phyloP scores from a whole-genome alignment of 2,329 filamentous ascomycete genomes.

The Paraconiothyrium sp. region DNA sequence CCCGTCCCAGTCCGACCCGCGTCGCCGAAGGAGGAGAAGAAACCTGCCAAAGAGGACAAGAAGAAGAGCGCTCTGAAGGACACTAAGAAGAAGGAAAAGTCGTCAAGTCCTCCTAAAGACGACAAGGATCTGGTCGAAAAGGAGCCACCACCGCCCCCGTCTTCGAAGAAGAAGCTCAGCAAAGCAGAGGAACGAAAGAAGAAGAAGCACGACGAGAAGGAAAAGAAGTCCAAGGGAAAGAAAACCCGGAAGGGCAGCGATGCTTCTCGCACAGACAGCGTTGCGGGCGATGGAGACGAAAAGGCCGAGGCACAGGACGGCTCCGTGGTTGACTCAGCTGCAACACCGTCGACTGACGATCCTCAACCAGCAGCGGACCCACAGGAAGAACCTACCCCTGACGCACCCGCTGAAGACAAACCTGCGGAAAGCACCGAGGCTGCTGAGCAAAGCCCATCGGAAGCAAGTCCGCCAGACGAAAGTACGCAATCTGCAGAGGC shows the following conservation, averaged over 20 bases:
- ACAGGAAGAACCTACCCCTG: not conserved
- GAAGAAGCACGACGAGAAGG: slow-evolving; percentile 36
- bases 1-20: slow-evolving; percentile 31
- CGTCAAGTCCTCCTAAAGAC: slow-evolving; percentile 11
- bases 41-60: slow-evolving; percentile 26
- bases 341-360: slow-evolving; percentile 13
- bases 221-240: slow-evolving; percentile 33
- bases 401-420: slow-evolving; percentile 1
- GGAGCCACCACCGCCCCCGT: slow-evolving; percentile 14
- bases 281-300: slow-evolving; percentile 26
- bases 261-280: slow-evolving; percentile 19
- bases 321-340: slow-evolving; percentile 22
- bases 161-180: slow-evolving; percentile 34
- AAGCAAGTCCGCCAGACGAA: slow-evolving; percentile 1
- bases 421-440: not conserved
- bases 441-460: not conserved
- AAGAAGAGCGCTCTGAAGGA: slow-evolving; percentile 15
- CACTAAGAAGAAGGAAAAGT: slow-evolving; percentile 21
- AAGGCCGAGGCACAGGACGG: slow-evolving; percentile 25
- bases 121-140: slow-evolving; percentile 20
- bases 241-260: slow-evolving; percentile 27
- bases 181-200: slow-evolving; percentile 39
- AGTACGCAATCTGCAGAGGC: not conserved
- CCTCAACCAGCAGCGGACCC: not conserved
- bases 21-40: slow-evolving; percentile 42